Evolutionary conservation across 2,329 filamentous ascomycete genomes (phyloP).

Genomic region (Aspergillus versicolor): DNA sequence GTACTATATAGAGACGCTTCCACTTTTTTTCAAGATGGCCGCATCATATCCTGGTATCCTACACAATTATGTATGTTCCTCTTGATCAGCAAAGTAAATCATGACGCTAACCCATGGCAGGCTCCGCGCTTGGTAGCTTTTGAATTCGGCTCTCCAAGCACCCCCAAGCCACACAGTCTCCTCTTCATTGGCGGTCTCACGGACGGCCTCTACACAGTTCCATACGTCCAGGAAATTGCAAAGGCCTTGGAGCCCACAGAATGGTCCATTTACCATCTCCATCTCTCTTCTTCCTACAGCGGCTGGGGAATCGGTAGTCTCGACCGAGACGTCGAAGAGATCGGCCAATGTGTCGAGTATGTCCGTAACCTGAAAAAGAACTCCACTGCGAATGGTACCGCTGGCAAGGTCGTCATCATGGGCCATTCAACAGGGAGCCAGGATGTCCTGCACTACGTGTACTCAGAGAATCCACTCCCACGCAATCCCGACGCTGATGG

Average conservation of each 20-base stretch:
- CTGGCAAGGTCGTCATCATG: slow-evolving; percentile 63
- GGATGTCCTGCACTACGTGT: slow-evolving; percentile 65
- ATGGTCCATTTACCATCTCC: slow-evolving; percentile 55
- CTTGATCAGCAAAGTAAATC: slow-evolving; percentile 6
- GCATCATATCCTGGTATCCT: slow-evolving; percentile 32
- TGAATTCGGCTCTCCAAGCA: slow-evolving; percentile 33
- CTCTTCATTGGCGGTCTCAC: slow-evolving; percentile 61
- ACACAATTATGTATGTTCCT: slow-evolving; percentile 36
- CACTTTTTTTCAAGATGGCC: slow-evolving; percentile 12
- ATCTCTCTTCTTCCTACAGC: slow-evolving; percentile 53
- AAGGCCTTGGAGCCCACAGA: slow-evolving; percentile 45
- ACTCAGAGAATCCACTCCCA: slow-evolving; percentile 41
- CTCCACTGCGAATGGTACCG: neutral
- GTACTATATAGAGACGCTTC: neutral
- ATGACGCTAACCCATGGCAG: slow-evolving; percentile 21
- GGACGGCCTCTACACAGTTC: slow-evolving; percentile 57
- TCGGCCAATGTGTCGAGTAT: slow-evolving; percentile 53
- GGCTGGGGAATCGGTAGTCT: slow-evolving; percentile 57
- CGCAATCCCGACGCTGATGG: slow-evolving; percentile 28
- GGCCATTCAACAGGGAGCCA: slow-evolving; percentile 70
- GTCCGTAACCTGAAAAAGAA: slow-evolving; percentile 41
- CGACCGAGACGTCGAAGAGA: slow-evolving; percentile 54
- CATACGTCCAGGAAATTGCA: slow-evolving; percentile 54
- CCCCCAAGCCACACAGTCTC: slow-evolving; percentile 47
- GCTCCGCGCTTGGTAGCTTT: slow-evolving; percentile 41